Conservation (phyloP, 805 yeast genomes). For the Maudiozyma saulgeensis region DNA sequence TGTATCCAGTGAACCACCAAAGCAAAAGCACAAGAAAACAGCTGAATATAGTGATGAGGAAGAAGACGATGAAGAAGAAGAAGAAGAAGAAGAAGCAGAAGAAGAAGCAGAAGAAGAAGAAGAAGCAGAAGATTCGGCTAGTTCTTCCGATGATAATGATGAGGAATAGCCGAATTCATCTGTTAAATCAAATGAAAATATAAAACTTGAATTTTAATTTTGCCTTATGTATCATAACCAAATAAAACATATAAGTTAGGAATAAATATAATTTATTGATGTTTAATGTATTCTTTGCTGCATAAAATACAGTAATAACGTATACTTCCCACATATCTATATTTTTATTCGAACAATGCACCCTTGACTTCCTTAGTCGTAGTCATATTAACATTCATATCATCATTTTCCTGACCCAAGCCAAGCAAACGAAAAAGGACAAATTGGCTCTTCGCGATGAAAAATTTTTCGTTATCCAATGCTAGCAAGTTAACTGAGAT, state of each 20-base stretch:
- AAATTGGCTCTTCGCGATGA: background rate
- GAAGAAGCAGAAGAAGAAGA: conserved; percentile 4
- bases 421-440: background rate
- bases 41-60: conserved; percentile 1
- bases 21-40: background rate
- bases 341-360: too few relatives aligned
- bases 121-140: conserved; percentile 1
- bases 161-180: background rate
- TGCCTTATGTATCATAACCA: too few relatives aligned
- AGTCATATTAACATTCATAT: too few relatives aligned
- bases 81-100: conserved; percentile 4
- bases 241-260: too few relatives aligned
- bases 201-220: too few relatives aligned
- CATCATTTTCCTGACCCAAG: too few relatives aligned
- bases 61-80: conserved; percentile 4
- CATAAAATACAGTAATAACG: too few relatives aligned
- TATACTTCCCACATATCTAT: too few relatives aligned
- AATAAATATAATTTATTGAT: too few relatives aligned
- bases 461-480: background rate
- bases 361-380: too few relatives aligned
- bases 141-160: background rate
- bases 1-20: conserved; percentile 40
- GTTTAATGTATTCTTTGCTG: too few relatives aligned
- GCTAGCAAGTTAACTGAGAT: background rate
- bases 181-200: background rate